A percentile compares a stretch with the other conserved stretches of the same genome.
phyloP scores from a whole-genome alignment of 2,329 filamentous ascomycete species.

The Claviceps arundinis region DNA sequence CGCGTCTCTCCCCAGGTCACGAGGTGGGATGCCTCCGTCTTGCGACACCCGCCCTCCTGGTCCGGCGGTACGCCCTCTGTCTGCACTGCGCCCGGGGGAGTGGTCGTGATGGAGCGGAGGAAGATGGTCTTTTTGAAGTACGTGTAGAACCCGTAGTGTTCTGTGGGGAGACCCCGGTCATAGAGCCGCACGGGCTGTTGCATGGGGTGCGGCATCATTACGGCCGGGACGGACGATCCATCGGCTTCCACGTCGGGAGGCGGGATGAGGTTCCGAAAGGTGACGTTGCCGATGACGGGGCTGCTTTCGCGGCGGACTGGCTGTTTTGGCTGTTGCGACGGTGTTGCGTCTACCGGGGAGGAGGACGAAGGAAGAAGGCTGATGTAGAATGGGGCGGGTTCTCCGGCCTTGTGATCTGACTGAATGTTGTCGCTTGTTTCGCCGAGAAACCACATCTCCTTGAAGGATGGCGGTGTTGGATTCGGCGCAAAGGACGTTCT shows the following conservation, averaged over 20 bases:
- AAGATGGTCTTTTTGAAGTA: slow-evolving; percentile 86
- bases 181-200: slow-evolving; percentile 76
- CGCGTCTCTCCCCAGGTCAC: slow-evolving; percentile 48
- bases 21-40: slow-evolving; percentile 39
- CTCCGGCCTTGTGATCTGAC: slow-evolving; percentile 58
- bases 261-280: slow-evolving; percentile 39
- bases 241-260: slow-evolving; percentile 49
- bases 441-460: slow-evolving; percentile 70
- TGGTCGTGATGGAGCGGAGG: slow-evolving; percentile 43
- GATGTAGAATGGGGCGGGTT: slow-evolving; percentile 81
- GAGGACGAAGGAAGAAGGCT: slow-evolving; percentile 44
- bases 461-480: slow-evolving; percentile 44
- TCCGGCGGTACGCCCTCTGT: slow-evolving; percentile 32
- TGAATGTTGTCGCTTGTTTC: slow-evolving; percentile 69
- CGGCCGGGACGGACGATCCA: slow-evolving; percentile 59
- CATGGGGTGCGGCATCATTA: slow-evolving; percentile 54
- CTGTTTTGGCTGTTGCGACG: too few species aligned
- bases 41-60: slow-evolving; percentile 38
- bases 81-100: slow-evolving; percentile 26
- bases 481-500: slow-evolving; percentile 30
- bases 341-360: too few species aligned
- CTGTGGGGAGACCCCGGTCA: slow-evolving; percentile 64
- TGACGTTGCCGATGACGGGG: slow-evolving; percentile 12
- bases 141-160: slow-evolving; percentile 89
- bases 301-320: slow-evolving; percentile 10